Base-by-base conservation (phyloP, 805 yeast genomes). In the Candida quercuum region DNA sequence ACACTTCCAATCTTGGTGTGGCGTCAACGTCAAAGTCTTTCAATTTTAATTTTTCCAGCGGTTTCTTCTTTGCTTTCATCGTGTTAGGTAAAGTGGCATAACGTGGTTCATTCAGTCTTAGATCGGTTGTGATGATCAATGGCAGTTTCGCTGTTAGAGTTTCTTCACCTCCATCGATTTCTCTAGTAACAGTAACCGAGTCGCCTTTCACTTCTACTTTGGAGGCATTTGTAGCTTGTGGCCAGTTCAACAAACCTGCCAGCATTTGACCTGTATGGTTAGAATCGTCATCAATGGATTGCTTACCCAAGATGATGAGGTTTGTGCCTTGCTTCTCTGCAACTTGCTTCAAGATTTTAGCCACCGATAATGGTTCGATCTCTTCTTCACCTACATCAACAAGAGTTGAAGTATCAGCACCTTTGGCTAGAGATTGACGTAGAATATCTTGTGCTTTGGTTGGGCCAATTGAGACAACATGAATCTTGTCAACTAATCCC, bases 61-160 rank as follows among this genome's bases (percentile, higher is more conserved):
- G 96, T 71, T 87, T 89, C 77, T 89, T 89, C 71, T 93, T 93
- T 39, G 98, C 98, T 71, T 93, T 93, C 98, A 93, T 93, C 68
- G 89, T 76, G 61, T 91, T 93, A 43, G 96, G 97, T 57, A 93
- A 72, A 12, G 95, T 78, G n/a, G 95, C 96, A 55, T 87, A 93
- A 52, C 97, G 80, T 31, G 99, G 99, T 57, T 78, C 93, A 61
- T 93, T 93, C 56, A 93, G 74, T 62, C 99, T 81, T 51, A 93
- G 71, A 61, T 93, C 99, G 3, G 98, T 83, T 20, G 97, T 89
- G 51, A 93, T 76, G 37, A 93, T 74, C 67, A 88, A 55, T 29
- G 99, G 99, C 41, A 89, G 71, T 42, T 74, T 66, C 23, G 95
- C 86, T 35, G 73, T 70, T 40, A 93, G 69, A 12, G 86, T 78